Evolutionary conservation across 805 yeast species (phyloP), one percentile per base, ranked within the genome.

Genomic region (Metschnikowia continentalis): DNA sequence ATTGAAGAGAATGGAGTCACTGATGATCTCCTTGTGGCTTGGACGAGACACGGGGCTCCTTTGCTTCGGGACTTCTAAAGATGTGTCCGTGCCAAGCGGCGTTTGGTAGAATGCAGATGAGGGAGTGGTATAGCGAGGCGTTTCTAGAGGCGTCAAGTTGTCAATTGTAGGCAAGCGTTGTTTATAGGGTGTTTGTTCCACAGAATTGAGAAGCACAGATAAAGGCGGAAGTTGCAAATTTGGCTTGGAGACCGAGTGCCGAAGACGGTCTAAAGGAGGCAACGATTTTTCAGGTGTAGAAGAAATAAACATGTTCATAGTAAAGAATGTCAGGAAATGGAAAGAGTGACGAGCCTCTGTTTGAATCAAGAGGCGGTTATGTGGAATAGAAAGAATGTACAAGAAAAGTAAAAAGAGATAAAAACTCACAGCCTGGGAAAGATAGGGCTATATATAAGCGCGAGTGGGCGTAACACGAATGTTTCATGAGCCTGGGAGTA

Each of bases 181-280:
- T 20, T 54, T 37, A 41, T 43, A 49, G 10, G 61, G 57, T 1
- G 61, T 52, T 23, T 50, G 35, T 47, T 48, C 47, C 46, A 51
- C 48, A 52, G 50, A 57, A 46, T 69, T 61, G 30, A 73, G 60
- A 23, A 75, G 60, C 26, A 50, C 17, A 30, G 74, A 66, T 52
- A 74, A 67, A 20, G 78, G 78, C 20, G 77, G 78, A 49, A 74
- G 67, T 53, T 61, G 66, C 19, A 50, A 40, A 38, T 35, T 38
- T 30, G 45, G 40, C 23, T 49, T 26, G 35, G 54, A 48, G 17
- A 53, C 57, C 51, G 44, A 57, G 47, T 32, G 60, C 44, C 15
- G 60, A 61, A 23, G 65, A 54, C 42, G 22, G 17, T 33, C 51
- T 43, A 42, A 37, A 14, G 46, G 69, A 52, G 39, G 67, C 64